Conservation (phyloP, 768 basidiomycete species). For the Termitomyces sp. region DNA sequence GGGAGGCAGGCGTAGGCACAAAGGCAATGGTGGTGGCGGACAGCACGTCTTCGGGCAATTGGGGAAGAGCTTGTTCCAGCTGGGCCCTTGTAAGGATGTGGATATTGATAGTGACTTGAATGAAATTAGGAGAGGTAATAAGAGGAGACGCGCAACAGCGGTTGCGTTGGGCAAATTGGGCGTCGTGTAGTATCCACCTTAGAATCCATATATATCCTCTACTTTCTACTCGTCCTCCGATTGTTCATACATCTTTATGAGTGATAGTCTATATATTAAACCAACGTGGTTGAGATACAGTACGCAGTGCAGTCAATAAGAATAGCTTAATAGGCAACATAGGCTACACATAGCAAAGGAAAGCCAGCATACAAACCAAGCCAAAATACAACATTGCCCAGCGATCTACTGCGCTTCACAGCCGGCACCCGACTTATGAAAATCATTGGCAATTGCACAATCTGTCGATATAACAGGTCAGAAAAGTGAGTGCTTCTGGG, state of each 20-base stretch:
- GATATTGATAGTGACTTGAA: slow-evolving; percentile 77
- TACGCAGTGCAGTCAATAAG: background rate
- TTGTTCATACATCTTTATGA: background rate
- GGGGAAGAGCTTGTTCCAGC: slow-evolving; percentile 66
- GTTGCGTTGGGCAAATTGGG: slow-evolving; percentile 25
- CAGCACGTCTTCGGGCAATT: slow-evolving; percentile 63
- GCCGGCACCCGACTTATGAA: slow-evolving; percentile 71
- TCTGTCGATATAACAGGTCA: slow-evolving; percentile 36
- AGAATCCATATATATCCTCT: background rate
- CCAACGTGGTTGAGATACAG: background rate
- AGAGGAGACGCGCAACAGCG: slow-evolving; percentile 47
- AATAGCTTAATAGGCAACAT: slow-evolving; percentile 39
- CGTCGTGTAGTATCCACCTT: slow-evolving; percentile 4
- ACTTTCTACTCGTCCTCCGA: background rate
- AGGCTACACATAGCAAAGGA: slow-evolving; percentile 85
- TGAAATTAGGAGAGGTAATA: slow-evolving; percentile 77
- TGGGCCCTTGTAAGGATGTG: slow-evolving; percentile 58
- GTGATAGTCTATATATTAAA: background rate
- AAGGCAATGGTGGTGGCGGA: slow-evolving; percentile 53
- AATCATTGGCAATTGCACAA: slow-evolving; percentile 92
- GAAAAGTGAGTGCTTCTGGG: background rate
- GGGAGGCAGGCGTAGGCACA: slow-evolving; percentile 48
- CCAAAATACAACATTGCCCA: slow-evolving; percentile 93
- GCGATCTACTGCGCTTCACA: slow-evolving; percentile 76
- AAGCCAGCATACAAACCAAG: slow-evolving; percentile 88